Evolutionary conservation across 306 rosid species (phyloP).

Genomic region (Benincasa hispida): DNA sequence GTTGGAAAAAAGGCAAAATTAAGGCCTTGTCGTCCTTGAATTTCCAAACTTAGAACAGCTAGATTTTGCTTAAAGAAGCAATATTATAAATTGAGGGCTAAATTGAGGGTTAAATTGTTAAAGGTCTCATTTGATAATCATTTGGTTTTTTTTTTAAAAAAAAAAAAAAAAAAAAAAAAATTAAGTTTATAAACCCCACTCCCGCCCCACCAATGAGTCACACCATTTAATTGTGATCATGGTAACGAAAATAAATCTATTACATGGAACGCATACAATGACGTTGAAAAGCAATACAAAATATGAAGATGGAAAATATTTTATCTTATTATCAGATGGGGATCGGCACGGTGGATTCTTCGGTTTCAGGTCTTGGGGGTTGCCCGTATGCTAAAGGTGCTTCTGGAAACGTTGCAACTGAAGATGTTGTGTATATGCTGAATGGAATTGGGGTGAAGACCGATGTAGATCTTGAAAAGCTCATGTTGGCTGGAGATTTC

Average conservation of each 20-base stretch:
- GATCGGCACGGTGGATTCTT: slow-evolving; percentile 69
- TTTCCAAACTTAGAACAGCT: neutral
- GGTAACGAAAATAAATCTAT: no score
- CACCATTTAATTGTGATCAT: neutral
- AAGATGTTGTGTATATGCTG: slow-evolving; percentile 88
- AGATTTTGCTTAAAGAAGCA: neutral
- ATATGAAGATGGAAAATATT: neutral
- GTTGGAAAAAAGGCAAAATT: neutral
- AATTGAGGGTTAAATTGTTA: neutral
- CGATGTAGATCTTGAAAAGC: slow-evolving; percentile 54
- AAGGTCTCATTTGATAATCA: neutral
- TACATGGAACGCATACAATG: neutral
- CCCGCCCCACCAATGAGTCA: no score
- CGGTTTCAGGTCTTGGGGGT: slow-evolving; percentile 89
- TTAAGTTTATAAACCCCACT: no score
- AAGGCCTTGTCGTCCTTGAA: neutral
- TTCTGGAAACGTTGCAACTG: slow-evolving; percentile 84
- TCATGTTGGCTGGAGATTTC: slow-evolving; percentile 69
- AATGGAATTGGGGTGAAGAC: slow-evolving; percentile 72
- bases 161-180: no score
- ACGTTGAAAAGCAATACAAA: neutral
- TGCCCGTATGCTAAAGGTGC: slow-evolving; percentile 97
- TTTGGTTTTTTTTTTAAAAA: neutral
- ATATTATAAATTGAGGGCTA: neutral
- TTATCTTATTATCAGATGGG: slow-evolving; percentile 36